Evolutionary conservation across 108 stramenopile genomes (phyloP).

Genomic region (Cyclotella atomus): DNA sequence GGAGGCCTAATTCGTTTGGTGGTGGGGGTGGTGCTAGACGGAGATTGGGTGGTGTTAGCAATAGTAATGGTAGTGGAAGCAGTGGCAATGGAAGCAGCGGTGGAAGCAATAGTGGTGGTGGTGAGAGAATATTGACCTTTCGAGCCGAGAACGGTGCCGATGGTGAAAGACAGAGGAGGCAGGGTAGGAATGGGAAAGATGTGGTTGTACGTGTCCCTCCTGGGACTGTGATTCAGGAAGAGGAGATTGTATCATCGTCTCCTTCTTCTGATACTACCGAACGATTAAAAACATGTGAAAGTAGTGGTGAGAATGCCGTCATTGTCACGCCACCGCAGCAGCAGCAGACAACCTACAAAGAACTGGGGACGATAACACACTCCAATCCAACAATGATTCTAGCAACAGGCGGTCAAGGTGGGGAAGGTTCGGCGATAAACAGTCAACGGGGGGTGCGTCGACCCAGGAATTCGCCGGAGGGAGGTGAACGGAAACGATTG

Average conservation of each 20-base stretch:
- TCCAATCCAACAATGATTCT: constrained; percentile 56
- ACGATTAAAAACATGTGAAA: neutral
- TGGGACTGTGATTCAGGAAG: constrained; percentile 93
- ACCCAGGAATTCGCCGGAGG: constrained; percentile 61
- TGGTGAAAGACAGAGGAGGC: constrained; percentile 79
- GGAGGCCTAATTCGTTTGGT: constrained; percentile 83
- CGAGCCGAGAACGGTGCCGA: constrained; percentile 85
- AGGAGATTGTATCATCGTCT: constrained; percentile 13
- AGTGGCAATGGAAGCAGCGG: constrained; percentile 11
- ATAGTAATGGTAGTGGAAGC: constrained; percentile 27
- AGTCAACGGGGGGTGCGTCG: constrained; percentile 72
- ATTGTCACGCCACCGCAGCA: constrained; percentile 31
- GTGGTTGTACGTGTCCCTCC: constrained; percentile 86
- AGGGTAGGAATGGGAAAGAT: constrained; percentile 79
- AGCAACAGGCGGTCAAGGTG: constrained; percentile 74
- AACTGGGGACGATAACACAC: constrained; percentile 53
- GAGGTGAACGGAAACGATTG: constrained; percentile 82
- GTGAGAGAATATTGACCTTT: constrained; percentile 56
- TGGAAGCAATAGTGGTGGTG: constrained; percentile 23
- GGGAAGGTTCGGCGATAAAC: constrained; percentile 70
- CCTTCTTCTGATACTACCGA: neutral
- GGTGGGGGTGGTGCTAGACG: constrained; percentile 69
- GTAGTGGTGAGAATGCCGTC: constrained; percentile 9
- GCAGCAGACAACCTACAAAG: constrained; percentile 10
- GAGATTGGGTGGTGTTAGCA: constrained; percentile 21